Evolutionary conservation across 192 early-diverging fungal species (phyloP), one percentile per base, ranked within the genome.

Genomic region (Podila verticillata): DNA sequence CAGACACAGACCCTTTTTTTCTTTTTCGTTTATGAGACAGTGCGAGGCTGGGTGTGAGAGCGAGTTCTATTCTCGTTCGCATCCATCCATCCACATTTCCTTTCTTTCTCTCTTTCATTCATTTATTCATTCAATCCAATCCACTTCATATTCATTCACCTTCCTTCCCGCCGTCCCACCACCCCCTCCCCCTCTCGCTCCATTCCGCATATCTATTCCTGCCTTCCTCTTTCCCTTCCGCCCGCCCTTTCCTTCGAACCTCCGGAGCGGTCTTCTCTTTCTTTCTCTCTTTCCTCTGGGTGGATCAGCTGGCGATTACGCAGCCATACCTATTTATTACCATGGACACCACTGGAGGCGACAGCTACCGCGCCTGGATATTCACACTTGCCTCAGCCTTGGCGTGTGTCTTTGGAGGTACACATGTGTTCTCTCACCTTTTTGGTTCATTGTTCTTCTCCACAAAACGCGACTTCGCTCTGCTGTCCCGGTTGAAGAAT

Each of bases 341-440:
- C 10, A 63, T 66, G 63, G n/a, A 58, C n/a, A 20, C 51, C 30
- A 49, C 28, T 32, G 60, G 65, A 10, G 65, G 48, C 22, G 72
- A 72, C 57, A 65, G 63, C 26, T 71, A 75, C 39, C 77, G 67
- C 54, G 83, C 75, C 7, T 84, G 83, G 83, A 10, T 84, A 19
- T 77, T 77, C 51, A 66, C 83, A 29, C 61, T 84, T 10, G 77
- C 78, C 39, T 84, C 83, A 1, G 70, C 78, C 15, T 35, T 84
- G 31, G 83, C 83, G 4, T 84, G 83, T 70, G 78, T 80, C 65
- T 61, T 84, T 68, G 83, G 83, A 73, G 83, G 83, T 84, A 75
- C 59, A n/a, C 44, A 28, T 57, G 20, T 62, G 9, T 2, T 48
- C 26, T 47, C 5, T 28, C 32, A 47, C 12, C 47, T 34, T 54